Evolutionary conservation across 140 eudicot genomes (phyloP).

Genomic region (Anethum foeniculum): DNA sequence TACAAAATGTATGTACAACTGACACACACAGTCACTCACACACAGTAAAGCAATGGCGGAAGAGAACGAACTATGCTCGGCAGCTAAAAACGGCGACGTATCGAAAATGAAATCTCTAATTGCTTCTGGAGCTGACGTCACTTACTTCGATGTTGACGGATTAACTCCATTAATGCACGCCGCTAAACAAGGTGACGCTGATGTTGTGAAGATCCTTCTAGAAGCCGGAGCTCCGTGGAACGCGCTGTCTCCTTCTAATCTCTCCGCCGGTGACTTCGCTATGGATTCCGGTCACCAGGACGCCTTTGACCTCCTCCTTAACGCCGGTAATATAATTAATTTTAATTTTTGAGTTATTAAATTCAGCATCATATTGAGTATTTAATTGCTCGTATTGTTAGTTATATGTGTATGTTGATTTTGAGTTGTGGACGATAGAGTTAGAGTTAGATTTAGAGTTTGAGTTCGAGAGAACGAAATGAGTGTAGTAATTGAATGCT

Average conservation of each 20-base stretch:
- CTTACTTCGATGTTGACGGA: conserved; percentile 71
- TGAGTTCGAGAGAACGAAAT: background rate
- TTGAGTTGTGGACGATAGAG: background rate
- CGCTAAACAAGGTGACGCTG: conserved; percentile 66
- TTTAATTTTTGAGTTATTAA: background rate
- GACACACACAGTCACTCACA: background rate
- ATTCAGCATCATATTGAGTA: background rate
- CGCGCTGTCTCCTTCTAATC: conserved; percentile 71
- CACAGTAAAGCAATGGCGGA: conserved; percentile 29
- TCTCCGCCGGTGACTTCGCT: conserved; percentile 90
- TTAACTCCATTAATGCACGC: conserved; percentile 95
- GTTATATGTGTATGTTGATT: background rate
- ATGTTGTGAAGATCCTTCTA: conserved; percentile 47
- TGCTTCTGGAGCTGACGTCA: conserved; percentile 62
- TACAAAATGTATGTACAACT: background rate
- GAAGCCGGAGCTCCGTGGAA: conserved; percentile 98
- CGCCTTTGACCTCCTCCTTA: conserved; percentile 70
- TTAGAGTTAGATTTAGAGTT: too few species aligned
- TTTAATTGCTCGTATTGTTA: too few species aligned
- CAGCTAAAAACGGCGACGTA: conserved; percentile 56
- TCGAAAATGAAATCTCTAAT: conserved; percentile 32
- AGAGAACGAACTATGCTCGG: conserved; percentile 53
- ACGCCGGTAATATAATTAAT: conserved; percentile 37
- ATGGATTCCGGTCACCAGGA: conserved; percentile 80
- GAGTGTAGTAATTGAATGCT: background rate